Evolutionary conservation across 352 stramenopile genomes (phyloP).

Genomic region (Pythium utonaiense): DNA sequence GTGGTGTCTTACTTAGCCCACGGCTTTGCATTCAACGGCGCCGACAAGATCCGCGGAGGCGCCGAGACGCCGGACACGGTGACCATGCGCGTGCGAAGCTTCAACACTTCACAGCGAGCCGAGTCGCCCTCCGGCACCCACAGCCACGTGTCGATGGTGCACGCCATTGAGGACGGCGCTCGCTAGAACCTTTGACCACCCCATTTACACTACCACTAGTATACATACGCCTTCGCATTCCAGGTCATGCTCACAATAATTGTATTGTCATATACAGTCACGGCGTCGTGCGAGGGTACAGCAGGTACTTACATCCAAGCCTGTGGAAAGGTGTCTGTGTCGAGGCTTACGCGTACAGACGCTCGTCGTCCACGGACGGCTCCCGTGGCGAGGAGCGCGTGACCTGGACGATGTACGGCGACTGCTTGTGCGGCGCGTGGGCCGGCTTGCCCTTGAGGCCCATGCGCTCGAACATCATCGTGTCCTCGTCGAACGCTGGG

Average conservation of each 20-base stretch:
- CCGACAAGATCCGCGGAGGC: slow-evolving; percentile 13
- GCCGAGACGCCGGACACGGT: slow-evolving; percentile 21
- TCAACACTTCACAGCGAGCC: slow-evolving; percentile 16
- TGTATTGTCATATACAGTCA: slow-evolving; percentile 2
- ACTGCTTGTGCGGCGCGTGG: slow-evolving; percentile 86
- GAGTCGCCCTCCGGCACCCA: too few species aligned
- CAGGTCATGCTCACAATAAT: neutral
- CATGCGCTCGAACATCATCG: slow-evolving; percentile 92
- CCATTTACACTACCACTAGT: too few species aligned
- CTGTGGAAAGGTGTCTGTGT: slow-evolving; percentile 18
- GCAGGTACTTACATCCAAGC: slow-evolving; percentile 3
- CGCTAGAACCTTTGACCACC: neutral
- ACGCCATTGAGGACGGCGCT: neutral
- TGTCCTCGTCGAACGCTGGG: slow-evolving; percentile 95
- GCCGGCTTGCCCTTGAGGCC: slow-evolving; percentile 94
- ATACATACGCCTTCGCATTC: neutral
- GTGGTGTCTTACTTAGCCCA: slow-evolving; percentile 14
- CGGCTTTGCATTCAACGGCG: slow-evolving; percentile 36
- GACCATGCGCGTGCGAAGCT: slow-evolving; percentile 28
- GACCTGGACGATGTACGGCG: slow-evolving; percentile 82
- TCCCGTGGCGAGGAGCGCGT: slow-evolving; percentile 49
- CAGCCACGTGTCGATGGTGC: neutral
- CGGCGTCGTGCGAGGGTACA: too few species aligned
- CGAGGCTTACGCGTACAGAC: slow-evolving; percentile 63
- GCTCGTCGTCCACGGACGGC: slow-evolving; percentile 35